Conservation (phyloP, 306 rosid species). For the Rosa lucieae region DNA sequence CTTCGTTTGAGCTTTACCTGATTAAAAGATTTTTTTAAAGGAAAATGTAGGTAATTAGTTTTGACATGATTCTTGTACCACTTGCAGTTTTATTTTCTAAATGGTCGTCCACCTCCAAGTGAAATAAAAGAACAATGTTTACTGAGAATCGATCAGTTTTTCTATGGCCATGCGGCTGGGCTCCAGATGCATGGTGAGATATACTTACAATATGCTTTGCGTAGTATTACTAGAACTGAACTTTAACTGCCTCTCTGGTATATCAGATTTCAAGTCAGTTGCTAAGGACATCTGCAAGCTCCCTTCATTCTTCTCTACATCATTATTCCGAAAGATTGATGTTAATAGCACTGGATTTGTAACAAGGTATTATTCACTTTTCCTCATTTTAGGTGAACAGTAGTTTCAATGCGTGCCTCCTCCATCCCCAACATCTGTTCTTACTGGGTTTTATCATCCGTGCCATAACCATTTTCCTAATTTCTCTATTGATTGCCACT, state of each 20-base stretch:
- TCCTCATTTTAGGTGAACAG: slow-evolving; percentile 15
- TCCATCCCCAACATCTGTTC: neutral
- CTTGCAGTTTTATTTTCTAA: slow-evolving; percentile 90
- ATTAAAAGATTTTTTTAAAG: slow-evolving; percentile 8
- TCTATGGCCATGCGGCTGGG: slow-evolving; percentile 73
- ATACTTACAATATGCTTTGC: slow-evolving; percentile 24
- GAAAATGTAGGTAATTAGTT: slow-evolving; percentile 19
- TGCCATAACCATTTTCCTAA: neutral
- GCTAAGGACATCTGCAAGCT: slow-evolving; percentile 96
- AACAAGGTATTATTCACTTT: slow-evolving; percentile 61
- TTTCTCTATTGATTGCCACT: neutral
- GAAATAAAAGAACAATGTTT: slow-evolving; percentile 82
- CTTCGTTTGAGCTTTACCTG: slow-evolving; percentile 24
- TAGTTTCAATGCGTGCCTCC: neutral
- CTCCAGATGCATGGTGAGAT: slow-evolving; percentile 85
- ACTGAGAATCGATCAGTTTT: slow-evolving; percentile 59
- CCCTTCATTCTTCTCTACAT: slow-evolving; percentile 82
- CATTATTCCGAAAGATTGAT: slow-evolving; percentile 86
- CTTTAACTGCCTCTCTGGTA: slow-evolving; percentile 36
- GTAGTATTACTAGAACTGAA: slow-evolving; percentile 31
- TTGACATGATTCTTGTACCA: slow-evolving; percentile 22
- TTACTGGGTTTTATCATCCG: neutral
- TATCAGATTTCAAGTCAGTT: slow-evolving; percentile 78
- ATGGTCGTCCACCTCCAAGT: slow-evolving; percentile 83
- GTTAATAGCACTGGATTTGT: slow-evolving; percentile 65